Percentiles rank a stretch among this genome's conserved stretches.
Conservation (phyloP, 495 filamentous ascomycete species). For the Trichoderma orchidacearum region DNA sequence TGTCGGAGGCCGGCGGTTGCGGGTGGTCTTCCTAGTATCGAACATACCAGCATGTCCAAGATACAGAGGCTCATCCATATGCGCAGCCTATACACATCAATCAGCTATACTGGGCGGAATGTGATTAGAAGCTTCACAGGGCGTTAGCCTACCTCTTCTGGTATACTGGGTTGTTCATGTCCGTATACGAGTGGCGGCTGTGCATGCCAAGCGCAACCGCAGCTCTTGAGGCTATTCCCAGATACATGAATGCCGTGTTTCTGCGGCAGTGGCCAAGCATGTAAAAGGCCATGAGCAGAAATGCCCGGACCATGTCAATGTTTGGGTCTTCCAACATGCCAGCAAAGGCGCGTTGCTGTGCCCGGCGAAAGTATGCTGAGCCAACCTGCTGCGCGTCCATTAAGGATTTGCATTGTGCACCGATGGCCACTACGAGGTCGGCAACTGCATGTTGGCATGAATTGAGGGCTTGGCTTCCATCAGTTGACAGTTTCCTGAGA, state of each 20-base stretch:
- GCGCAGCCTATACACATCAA: slow-evolving; percentile 11
- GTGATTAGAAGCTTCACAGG: not conserved
- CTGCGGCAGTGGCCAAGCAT: slow-evolving; percentile 34
- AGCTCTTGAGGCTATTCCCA: slow-evolving; percentile 29
- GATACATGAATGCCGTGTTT: slow-evolving; percentile 35
- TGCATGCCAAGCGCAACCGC: slow-evolving; percentile 31
- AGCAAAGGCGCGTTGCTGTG: slow-evolving; percentile 5
- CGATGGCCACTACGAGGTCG: slow-evolving; percentile 30
- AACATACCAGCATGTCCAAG: slow-evolving; percentile 28
- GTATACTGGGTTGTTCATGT: not conserved
- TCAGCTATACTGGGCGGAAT: not conserved
- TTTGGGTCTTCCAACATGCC: slow-evolving; percentile 2
- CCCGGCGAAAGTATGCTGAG: slow-evolving; percentile 22
- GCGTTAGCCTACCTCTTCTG: slow-evolving; percentile 1
- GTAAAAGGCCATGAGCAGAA: slow-evolving; percentile 31
- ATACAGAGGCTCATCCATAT: slow-evolving; percentile 32
- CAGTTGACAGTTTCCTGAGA: not conserved
- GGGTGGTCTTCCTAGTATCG: slow-evolving; percentile 10
- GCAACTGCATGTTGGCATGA: slow-evolving; percentile 29
- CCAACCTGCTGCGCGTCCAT: not conserved
- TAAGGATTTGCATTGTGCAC: slow-evolving; percentile 28
- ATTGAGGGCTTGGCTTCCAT: slow-evolving; percentile 7
- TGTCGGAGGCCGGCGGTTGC: not conserved
- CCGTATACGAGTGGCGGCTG: slow-evolving; percentile 6
- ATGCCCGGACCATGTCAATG: slow-evolving; percentile 20